Base-by-base conservation (phyloP, 805 yeast genomes). In the Teunomyces gatunensis region DNA sequence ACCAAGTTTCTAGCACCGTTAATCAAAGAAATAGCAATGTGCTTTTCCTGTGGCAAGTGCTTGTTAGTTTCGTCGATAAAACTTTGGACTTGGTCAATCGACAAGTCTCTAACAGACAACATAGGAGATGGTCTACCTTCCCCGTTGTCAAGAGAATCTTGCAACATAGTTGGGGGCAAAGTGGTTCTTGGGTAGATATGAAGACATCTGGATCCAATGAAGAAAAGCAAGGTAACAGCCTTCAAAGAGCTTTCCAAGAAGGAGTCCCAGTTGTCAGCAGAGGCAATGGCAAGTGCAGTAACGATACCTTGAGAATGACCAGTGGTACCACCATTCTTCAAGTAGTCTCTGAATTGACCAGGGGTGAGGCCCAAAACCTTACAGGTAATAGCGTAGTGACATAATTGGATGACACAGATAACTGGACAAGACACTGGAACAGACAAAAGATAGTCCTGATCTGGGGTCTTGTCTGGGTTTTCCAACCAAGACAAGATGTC, bases 81-180 rank as follows among this genome's bases (percentile, higher is more conserved):
- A 47, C 67, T 68, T 68, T 89, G 85, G 48, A 92, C 94, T 71
- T 89, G 91, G 37, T 80, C 84, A 57, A 78, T 74, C 17, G 95
- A 80, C 63, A 94, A 79, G 67, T 91, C 97, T 68, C 97, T 84
- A 52, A 94, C 80, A 9, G 97, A 87, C 67, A 94, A 81, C 99
- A 94, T 94, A 56, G 99, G 99, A 55, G 96, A 86, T 53, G 99
- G 99, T 59, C 81, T 78, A 59, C 99, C 99, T 75, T 94, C 99
- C 59, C 92, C 92, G 64, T 89, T 85, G 61, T 89, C 95, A 64
- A 86, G 82, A 21, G 96, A 86, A 70, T 94, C 99, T 67, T 89
- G 89, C 57, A 91, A 81, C 68, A 88, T 87, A 18, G 95, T 80
- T 49, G 99, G 99, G 36, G 99, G 90, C 64, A 94, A 78, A 34